Conservation (phyloP, 2,329 filamentous ascomycete species). For the Aciculosporium take region DNA sequence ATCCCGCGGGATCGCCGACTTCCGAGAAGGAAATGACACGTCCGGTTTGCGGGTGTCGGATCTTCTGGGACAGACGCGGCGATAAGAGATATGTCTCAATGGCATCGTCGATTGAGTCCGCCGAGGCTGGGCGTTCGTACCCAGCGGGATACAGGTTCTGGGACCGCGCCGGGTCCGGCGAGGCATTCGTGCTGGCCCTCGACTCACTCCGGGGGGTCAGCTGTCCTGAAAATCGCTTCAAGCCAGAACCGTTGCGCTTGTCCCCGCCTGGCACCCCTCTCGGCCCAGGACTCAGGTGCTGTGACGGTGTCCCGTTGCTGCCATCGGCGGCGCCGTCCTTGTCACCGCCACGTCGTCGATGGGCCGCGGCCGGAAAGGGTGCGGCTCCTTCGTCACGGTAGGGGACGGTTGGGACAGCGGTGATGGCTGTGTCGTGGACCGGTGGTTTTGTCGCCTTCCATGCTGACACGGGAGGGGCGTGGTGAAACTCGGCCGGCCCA, state of each 20-base stretch:
- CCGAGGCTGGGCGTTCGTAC: slow-evolving; percentile 62
- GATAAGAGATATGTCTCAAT: slow-evolving; percentile 76
- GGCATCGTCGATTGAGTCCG: slow-evolving; percentile 78
- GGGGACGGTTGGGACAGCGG: slow-evolving; percentile 18
- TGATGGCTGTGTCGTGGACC: slow-evolving; percentile 14
- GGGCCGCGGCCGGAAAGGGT: slow-evolving; percentile 54
- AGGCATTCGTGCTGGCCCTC: slow-evolving; percentile 13
- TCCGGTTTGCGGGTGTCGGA: slow-evolving; percentile 72
- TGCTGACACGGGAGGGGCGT: slow-evolving; percentile 9
- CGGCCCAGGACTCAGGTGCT: slow-evolving; percentile 34
- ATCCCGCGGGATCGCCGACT: slow-evolving; percentile 82
- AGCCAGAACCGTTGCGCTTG: slow-evolving; percentile 42
- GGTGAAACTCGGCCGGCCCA: slow-evolving; percentile 11
- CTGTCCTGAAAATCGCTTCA: slow-evolving; percentile 43
- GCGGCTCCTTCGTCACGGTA: slow-evolving; percentile 52
- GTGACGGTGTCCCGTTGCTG: slow-evolving; percentile 29
- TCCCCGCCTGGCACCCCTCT: slow-evolving; percentile 27
- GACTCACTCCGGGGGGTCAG: slow-evolving; percentile 28
- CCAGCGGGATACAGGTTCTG: slow-evolving; percentile 25
- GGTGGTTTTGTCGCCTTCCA: slow-evolving; percentile 9
- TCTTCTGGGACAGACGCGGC: slow-evolving; percentile 73
- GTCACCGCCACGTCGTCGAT: slow-evolving; percentile 41
- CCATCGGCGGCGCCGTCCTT: slow-evolving; percentile 35
- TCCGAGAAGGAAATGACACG: slow-evolving; percentile 90
- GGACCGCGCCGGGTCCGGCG: slow-evolving; percentile 13